Conservation (phyloP, 148 eudicot species). For the Dysphania ambrosioides region DNA sequence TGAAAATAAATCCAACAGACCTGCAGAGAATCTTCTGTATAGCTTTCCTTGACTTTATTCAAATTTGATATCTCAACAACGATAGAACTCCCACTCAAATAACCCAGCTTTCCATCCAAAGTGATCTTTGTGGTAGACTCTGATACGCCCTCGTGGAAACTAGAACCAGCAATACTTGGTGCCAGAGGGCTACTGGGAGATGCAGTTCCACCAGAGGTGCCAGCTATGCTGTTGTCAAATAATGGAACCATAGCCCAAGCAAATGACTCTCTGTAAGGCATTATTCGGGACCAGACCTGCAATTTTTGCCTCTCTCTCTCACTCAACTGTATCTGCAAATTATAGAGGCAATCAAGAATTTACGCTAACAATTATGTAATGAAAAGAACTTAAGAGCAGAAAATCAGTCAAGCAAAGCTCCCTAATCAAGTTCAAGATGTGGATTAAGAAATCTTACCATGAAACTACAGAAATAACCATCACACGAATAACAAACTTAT, state of each 20-base stretch:
- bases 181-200: slow-evolving; percentile 93
- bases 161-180: slow-evolving; percentile 62
- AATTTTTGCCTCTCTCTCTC: slow-evolving; percentile 98
- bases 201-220: slow-evolving; percentile 77
- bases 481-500: background rate
- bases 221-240: slow-evolving; percentile 70
- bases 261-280: slow-evolving; percentile 96
- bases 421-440: background rate
- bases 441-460: background rate
- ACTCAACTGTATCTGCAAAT: slow-evolving; percentile 70
- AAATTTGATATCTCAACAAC: slow-evolving; percentile 93
- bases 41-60: slow-evolving; percentile 95
- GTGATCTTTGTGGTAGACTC: slow-evolving; percentile 76
- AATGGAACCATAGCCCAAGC: slow-evolving; percentile 98
- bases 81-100: slow-evolving; percentile 80
- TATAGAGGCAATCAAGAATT: background rate
- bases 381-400: background rate
- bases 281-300: slow-evolving; percentile 94
- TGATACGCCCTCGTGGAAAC: slow-evolving; percentile 69
- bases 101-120: slow-evolving; percentile 77
- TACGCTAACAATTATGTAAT: too few species aligned
- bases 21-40: slow-evolving; percentile 94
- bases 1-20: slow-evolving; percentile 32
- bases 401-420: background rate
- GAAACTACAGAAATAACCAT: background rate